These are phyloP conservation scores for Epichloe glyceriae DNA, from an alignment of 2,329 filamentous ascomycete species.

Conservation along the genomic window DNA sequence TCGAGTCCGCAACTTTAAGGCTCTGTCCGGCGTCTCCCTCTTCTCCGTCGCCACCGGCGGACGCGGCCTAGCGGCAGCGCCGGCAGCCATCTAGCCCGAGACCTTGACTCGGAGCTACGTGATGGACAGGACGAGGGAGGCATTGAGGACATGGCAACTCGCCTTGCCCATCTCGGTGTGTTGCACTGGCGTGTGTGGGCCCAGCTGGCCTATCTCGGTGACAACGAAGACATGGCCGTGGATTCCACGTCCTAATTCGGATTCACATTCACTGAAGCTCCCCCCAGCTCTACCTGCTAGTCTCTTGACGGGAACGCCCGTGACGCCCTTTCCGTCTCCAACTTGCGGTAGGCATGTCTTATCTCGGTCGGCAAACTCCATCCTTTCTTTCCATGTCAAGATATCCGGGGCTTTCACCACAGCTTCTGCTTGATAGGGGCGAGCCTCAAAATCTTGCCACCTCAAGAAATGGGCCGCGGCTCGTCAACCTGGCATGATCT, in stretches of 20 bases:
- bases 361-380: no score
- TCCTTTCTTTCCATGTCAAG: neutral
- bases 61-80: slow-evolving; percentile 26
- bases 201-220: slow-evolving; percentile 52
- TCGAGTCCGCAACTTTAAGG: slow-evolving; percentile 39
- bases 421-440: neutral
- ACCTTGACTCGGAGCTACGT: slow-evolving; percentile 22
- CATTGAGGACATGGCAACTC: slow-evolving; percentile 57
- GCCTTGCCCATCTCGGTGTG: slow-evolving; percentile 70
- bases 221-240: slow-evolving; percentile 22
- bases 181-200: slow-evolving; percentile 88
- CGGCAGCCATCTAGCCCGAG: slow-evolving; percentile 19
- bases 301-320: no score
- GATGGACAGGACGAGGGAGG: slow-evolving; percentile 39
- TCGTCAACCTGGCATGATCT: no score
- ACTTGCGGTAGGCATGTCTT: no score
- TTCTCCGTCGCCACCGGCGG: slow-evolving; percentile 43
- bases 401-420: neutral
- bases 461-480: no score
- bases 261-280: neutral
- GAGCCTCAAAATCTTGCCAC: neutral
- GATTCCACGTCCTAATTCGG: slow-evolving; percentile 10
- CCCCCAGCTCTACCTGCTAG: no score
- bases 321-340: no score
- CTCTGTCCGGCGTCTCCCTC: slow-evolving; percentile 37